Evolutionary conservation across 345 rosid species (phyloP).

Genomic region (Ceriops zippeliana): DNA sequence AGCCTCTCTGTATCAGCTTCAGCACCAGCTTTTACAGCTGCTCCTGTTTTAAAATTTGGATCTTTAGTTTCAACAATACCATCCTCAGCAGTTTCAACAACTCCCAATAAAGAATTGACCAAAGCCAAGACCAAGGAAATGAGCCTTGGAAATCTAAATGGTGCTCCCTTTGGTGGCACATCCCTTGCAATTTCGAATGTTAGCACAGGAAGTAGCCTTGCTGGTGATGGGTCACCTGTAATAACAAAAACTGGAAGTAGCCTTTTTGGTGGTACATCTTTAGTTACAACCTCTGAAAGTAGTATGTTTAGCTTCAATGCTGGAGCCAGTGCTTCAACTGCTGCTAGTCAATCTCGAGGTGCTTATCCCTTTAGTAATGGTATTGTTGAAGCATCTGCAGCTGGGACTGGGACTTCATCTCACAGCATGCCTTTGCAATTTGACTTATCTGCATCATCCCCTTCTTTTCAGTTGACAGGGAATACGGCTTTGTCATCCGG

Average conservation of each 20-base stretch:
- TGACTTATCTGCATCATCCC: slow-evolving; percentile 48
- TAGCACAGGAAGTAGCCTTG: not conserved
- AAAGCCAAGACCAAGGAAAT: slow-evolving; percentile 41
- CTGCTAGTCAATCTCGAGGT: slow-evolving; percentile 43
- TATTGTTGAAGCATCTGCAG: slow-evolving; percentile 33
- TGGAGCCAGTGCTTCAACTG: slow-evolving; percentile 34
- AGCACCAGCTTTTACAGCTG: slow-evolving; percentile 33
- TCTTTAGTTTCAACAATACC: slow-evolving; percentile 36
- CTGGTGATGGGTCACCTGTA: not conserved
- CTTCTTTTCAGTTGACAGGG: slow-evolving; percentile 46
- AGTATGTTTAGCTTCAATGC: slow-evolving; percentile 48
- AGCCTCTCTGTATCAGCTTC: slow-evolving; percentile 29
- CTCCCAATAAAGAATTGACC: slow-evolving; percentile 19
- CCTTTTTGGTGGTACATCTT: slow-evolving; percentile 26
- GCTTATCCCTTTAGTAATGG: slow-evolving; percentile 38
- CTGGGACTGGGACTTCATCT: slow-evolving; percentile 43
- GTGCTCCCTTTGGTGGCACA: slow-evolving; percentile 36
- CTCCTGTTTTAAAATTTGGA: slow-evolving; percentile 42
- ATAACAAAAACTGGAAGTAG: slow-evolving; percentile 17
- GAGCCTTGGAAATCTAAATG: slow-evolving; percentile 25
- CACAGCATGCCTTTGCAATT: slow-evolving; percentile 50
- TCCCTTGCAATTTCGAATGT: slow-evolving; percentile 3
- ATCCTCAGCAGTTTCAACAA: slow-evolving; percentile 27
- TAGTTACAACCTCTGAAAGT: slow-evolving; percentile 29
- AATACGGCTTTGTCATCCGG: slow-evolving; percentile 43